Evolutionary conservation across 2,329 filamentous ascomycete species (phyloP).

Genomic region (Microdochium paspali): DNA sequence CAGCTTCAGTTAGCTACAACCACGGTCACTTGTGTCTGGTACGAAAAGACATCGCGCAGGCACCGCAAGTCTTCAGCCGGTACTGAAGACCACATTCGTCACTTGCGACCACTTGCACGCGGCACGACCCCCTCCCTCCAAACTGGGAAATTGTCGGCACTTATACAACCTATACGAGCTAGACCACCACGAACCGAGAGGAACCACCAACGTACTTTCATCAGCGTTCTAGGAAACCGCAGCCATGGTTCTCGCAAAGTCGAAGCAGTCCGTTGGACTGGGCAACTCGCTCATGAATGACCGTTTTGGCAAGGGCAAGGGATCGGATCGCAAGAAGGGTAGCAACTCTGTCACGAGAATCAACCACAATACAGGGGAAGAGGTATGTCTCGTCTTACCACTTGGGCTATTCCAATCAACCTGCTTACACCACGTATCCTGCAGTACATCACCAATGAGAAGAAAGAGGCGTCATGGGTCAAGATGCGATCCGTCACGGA

Average conservation of each 20-base stretch:
- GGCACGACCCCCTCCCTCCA: neutral
- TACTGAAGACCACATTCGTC: neutral
- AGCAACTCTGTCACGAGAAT: conserved; percentile 50
- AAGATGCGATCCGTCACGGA: conserved; percentile 99
- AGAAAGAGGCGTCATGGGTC: conserved; percentile 89
- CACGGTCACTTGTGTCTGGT: neutral
- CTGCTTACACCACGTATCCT: neutral
- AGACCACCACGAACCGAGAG: neutral
- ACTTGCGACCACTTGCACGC: neutral
- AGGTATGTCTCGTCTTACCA: no score
- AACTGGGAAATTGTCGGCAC: neutral
- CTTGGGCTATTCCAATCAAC: no score
- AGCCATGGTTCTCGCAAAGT: conserved; percentile 66
- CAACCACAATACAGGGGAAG: conserved; percentile 71
- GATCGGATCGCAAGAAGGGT: conserved; percentile 66
- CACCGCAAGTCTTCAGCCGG: neutral
- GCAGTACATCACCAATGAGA: conserved; percentile 82
- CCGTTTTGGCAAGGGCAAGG: conserved; percentile 90
- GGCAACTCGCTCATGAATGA: conserved; percentile 99
- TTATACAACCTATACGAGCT: neutral
- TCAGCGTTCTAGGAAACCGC: neutral
- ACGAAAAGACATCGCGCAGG: neutral
- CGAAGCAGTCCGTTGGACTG: conserved; percentile 88
- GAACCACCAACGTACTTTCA: neutral
- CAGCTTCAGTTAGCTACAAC: neutral